A percentile compares a stretch with the other conserved stretches of the same genome.
Conservation (phyloP, 2,329 filamentous ascomycete genomes). For the Ceratocystis albifundus region DNA sequence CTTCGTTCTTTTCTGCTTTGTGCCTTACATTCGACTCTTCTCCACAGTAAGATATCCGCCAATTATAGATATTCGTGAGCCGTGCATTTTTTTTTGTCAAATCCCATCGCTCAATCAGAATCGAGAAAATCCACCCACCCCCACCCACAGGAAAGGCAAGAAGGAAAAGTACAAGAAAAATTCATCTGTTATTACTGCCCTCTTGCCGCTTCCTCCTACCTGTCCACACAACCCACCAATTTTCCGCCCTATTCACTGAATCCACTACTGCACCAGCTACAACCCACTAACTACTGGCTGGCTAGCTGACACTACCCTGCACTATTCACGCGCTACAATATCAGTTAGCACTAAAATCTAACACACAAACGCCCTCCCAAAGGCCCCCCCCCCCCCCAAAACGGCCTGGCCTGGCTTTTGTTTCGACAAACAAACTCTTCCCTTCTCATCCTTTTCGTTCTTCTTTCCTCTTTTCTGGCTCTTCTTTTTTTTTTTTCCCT, state of each 20-base stretch:
- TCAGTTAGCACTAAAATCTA: conserved; percentile 11
- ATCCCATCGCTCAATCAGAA: not conserved
- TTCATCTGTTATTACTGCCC: not conserved
- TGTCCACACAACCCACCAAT: not conserved
- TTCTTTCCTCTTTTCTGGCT: conserved; percentile 20
- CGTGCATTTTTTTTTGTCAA: conserved; percentile 9
- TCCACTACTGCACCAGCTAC: not conserved
- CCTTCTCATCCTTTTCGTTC: conserved; percentile 20
- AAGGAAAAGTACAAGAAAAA: not conserved
- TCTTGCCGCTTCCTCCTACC: not conserved
- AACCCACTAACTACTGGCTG: not conserved
- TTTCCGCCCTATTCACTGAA: not conserved
- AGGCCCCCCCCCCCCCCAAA: not conserved
- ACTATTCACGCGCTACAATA: not conserved
- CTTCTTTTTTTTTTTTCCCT: conserved; percentile 24
- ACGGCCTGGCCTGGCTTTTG: conserved; percentile 4
- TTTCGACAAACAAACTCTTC: conserved; percentile 23
- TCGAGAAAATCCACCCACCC: not conserved
- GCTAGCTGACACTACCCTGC: conserved; percentile 1
- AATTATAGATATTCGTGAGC: conserved; percentile 3
- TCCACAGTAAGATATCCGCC: conserved; percentile 7
- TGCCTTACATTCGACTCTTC: conserved; percentile 8
- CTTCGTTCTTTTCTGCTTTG: not conserved
- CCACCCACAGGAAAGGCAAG: not conserved
- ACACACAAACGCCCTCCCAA: conserved; percentile 1